These are phyloP conservation scores for Arthrobotrys iridis DNA, from an alignment of 2,329 filamentous ascomycete species.

Conservation along the genomic window DNA sequence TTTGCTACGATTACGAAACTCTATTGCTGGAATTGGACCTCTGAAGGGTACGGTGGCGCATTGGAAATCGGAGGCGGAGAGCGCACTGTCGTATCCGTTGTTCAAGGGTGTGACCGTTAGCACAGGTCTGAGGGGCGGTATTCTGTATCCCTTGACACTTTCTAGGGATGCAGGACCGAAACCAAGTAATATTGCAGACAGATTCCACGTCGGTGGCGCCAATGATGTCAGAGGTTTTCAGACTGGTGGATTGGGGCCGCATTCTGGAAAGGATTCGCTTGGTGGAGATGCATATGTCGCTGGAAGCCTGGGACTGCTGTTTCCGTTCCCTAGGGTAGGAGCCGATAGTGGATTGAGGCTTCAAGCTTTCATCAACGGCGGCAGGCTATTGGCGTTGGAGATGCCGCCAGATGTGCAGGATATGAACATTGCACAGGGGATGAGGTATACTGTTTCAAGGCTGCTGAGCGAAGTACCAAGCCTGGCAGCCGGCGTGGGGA, in stretches of 20 bases:
- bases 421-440: constrained; percentile 66
- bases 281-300: constrained; percentile 94
- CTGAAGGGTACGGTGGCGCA: constrained; percentile 92
- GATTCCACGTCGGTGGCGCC: constrained; percentile 92
- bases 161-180: constrained; percentile 63
- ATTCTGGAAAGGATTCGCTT: constrained; percentile 83
- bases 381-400: constrained; percentile 80
- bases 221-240: constrained; percentile 95
- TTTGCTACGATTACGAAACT: constrained; percentile 78
- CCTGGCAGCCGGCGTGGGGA: constrained; percentile 82
- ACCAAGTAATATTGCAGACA: constrained; percentile 86
- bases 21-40: constrained; percentile 86
- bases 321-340: constrained; percentile 84
- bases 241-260: constrained; percentile 85
- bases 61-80: constrained; percentile 86
- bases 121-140: constrained; percentile 79
- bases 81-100: constrained; percentile 27
- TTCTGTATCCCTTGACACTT: constrained; percentile 82
- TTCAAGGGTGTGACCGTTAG: constrained; percentile 80
- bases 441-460: constrained; percentile 73
- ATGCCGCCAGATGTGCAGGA: constrained; percentile 65
- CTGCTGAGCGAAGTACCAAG: constrained; percentile 81
- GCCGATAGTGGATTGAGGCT: constrained; percentile 84
- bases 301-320: constrained; percentile 82
- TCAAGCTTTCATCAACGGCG: constrained; percentile 91